phyloP scores from a whole-genome alignment of 371 early-diverging fungal genomes.

The Mortierella sp. region DNA sequence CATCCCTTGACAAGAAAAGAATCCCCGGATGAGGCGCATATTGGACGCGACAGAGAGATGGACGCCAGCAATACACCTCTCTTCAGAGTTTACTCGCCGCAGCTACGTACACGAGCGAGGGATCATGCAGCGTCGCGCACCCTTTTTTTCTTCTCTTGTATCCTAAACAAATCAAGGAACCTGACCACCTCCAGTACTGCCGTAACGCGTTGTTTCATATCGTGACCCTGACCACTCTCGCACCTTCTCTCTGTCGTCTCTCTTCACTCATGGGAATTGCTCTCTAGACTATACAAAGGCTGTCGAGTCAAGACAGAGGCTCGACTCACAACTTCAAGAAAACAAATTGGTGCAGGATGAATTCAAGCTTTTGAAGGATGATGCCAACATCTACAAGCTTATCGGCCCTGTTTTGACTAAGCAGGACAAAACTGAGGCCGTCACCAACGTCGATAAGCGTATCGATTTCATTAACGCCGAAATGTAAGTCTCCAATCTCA shows the following conservation, averaged over 20 bases:
- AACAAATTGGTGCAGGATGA: conserved; percentile 95
- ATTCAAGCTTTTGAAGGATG: conserved; percentile 84
- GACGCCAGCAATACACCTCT: background rate
- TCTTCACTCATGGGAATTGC: background rate
- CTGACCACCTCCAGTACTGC: background rate
- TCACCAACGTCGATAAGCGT: conserved; percentile 91
- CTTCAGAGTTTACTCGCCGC: too few species aligned
- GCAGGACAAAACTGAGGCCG: conserved; percentile 91
- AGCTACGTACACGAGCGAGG: too few species aligned
- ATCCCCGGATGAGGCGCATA: background rate
- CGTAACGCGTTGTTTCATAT: background rate
- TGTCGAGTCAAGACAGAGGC: conserved; percentile 82
- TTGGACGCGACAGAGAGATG: background rate
- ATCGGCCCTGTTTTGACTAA: conserved; percentile 96
- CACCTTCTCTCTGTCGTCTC: background rate
- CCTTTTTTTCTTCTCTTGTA: too few species aligned
- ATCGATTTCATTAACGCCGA: conserved; percentile 91
- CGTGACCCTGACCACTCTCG: background rate
- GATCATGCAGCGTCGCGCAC: too few species aligned
- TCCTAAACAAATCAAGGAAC: too few species aligned
- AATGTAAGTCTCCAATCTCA: conserved; percentile 70
- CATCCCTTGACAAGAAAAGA: background rate
- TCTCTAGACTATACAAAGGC: conserved; percentile 81
- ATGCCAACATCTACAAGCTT: conserved; percentile 92
- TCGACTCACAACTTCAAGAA: conserved; percentile 96